A percentile compares a stretch with the other conserved stretches of the same genome.
Conservation (phyloP, 179 eudicot genomes). For the Drosera spatulata region DNA sequence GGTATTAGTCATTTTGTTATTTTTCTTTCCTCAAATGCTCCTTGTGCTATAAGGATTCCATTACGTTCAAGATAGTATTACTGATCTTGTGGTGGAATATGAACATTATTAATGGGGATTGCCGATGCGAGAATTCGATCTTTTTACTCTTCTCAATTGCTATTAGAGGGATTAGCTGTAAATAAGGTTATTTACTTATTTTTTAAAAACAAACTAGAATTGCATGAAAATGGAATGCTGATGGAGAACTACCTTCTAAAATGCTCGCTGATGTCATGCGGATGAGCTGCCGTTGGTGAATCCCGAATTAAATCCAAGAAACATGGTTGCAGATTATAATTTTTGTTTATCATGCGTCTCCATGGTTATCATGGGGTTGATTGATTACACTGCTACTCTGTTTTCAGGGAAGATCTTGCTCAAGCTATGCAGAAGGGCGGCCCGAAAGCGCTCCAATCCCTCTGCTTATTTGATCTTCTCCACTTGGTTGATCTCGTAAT, state of each 20-base stretch:
- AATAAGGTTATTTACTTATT: too few relatives aligned
- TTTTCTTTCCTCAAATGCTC: constrained; percentile 3
- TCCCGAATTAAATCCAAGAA: constrained; percentile 48
- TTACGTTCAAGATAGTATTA: constrained; percentile 2
- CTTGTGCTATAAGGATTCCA: neutral
- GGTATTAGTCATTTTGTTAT: neutral
- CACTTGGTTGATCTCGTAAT: constrained; percentile 55
- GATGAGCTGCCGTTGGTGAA: constrained; percentile 51
- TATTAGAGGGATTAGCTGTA: too few relatives aligned
- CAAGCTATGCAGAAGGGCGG: constrained; percentile 54
- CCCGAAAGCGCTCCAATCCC: constrained; percentile 41
- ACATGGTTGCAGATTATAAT: constrained; percentile 29
- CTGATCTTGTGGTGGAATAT: constrained; percentile 13
- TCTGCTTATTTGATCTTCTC: constrained; percentile 36
- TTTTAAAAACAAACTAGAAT: too few relatives aligned
- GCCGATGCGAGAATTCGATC: too few relatives aligned
- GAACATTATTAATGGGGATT: too few relatives aligned
- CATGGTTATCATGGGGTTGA: neutral
- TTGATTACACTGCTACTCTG: constrained; percentile 11
- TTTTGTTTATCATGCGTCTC: neutral
- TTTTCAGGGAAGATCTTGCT: constrained; percentile 13
- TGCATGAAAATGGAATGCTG: too few relatives aligned
- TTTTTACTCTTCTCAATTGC: too few relatives aligned
- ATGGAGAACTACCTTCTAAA: too few relatives aligned
- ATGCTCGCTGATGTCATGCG: constrained; percentile 13